Evolutionary conservation across 164 flowering plant species (phyloP).

Genomic region (Houttuynia cordata): DNA sequence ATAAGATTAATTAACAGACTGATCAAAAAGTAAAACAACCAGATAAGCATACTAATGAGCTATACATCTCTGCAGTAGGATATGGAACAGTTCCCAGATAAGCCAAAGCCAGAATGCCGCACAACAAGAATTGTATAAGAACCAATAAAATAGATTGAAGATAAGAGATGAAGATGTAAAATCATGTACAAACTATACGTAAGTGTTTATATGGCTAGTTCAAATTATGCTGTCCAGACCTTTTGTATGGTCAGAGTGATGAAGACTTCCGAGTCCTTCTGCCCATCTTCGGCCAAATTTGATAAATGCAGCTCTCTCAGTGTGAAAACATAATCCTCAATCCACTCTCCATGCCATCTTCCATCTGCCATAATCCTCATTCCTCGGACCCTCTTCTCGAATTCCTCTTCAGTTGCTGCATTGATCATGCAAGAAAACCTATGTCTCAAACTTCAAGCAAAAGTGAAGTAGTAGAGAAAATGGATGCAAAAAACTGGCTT

Average conservation of each 20-base stretch:
- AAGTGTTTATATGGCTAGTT: background rate
- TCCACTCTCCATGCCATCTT: constrained; percentile 60
- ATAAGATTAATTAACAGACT: no score
- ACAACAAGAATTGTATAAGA: background rate
- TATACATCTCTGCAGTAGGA: constrained; percentile 58
- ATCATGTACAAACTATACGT: no score
- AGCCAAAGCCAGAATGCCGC: constrained; percentile 85
- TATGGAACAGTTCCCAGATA: constrained; percentile 54
- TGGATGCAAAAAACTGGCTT: no score
- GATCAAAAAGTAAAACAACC: no score
- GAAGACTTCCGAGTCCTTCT: constrained; percentile 31
- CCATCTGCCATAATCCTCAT: no score
- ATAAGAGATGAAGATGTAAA: no score
- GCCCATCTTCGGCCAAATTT: constrained; percentile 52
- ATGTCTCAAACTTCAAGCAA: no score
- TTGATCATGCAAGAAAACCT: no score
- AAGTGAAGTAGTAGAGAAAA: no score
- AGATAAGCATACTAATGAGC: background rate
- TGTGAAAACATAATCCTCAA: constrained; percentile 37
- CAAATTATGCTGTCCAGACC: constrained; percentile 18
- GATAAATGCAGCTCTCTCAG: constrained; percentile 41
- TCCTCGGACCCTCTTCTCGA: constrained; percentile 6
- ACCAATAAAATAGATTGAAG: no score
- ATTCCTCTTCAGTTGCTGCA: constrained; percentile 17
- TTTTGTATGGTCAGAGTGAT: constrained; percentile 44